phyloP scores from a whole-genome alignment of 352 stramenopile species.

The Phytophthora fragariae region DNA sequence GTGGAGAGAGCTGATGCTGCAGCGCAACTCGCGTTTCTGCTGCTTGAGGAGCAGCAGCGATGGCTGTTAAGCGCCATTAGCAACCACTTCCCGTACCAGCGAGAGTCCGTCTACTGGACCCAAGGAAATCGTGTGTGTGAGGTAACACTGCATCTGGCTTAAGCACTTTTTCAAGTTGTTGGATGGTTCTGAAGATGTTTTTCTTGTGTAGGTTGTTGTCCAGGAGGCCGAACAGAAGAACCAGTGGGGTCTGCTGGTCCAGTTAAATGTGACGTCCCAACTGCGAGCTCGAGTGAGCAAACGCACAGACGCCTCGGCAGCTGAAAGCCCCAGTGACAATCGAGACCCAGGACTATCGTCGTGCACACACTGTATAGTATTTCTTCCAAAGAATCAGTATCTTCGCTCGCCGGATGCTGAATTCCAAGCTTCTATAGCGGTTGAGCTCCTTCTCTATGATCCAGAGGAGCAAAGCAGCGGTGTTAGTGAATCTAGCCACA shows the following conservation, averaged over 20 bases:
- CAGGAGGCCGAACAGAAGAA: slow-evolving; percentile 30
- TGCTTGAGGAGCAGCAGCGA: slow-evolving; percentile 31
- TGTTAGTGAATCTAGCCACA: neutral
- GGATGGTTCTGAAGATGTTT: neutral
- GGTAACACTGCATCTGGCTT: slow-evolving; percentile 13
- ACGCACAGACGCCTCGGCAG: neutral
- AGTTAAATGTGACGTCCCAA: slow-evolving; percentile 23
- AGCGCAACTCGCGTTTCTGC: neutral
- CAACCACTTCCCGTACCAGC: slow-evolving; percentile 25
- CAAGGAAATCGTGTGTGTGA: slow-evolving; percentile 42
- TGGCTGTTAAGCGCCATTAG: slow-evolving; percentile 29
- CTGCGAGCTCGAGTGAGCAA: slow-evolving; percentile 8
- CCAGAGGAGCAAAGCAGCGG: neutral
- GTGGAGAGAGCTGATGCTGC: slow-evolving; percentile 15
- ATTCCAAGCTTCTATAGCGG: slow-evolving; percentile 19
- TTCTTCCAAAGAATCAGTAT: slow-evolving; percentile 51
- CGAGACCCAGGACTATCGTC: neutral
- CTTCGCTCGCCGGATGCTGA: neutral
- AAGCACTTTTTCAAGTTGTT: neutral
- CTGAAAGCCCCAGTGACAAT: neutral
- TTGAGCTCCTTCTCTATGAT: slow-evolving; percentile 7
- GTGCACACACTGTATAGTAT: slow-evolving; percentile 30
- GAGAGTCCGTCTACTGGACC: slow-evolving; percentile 36
- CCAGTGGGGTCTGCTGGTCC: slow-evolving; percentile 51
- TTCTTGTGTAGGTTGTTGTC: slow-evolving; percentile 32